Evolutionary conservation across 345 rosid genomes (phyloP), one percentile per base, ranked within the genome.

Genomic region (Erodium maritimum): DNA sequence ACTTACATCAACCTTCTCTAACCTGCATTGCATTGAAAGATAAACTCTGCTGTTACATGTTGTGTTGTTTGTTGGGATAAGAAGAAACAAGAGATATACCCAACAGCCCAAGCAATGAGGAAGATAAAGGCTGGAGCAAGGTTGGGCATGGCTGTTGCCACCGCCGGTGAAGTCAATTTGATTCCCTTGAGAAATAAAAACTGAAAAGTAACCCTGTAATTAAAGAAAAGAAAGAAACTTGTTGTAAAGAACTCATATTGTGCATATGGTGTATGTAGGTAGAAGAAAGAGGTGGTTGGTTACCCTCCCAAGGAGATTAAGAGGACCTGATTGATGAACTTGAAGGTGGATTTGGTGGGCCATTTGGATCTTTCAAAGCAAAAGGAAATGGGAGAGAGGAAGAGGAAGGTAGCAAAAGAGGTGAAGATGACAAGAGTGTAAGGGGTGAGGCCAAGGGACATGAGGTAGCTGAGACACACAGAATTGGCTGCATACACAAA

Each of bases 281-380:
- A 3, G 8, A 29, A 8, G 34, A 29, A 3, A 8, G 8, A 3
- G 34, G 11, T 12, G 4, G 19, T 53, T 42, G 29, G 73, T 62
- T 80, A 90, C 99, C 99, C 96, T 69, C 75, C 79, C 64, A 87
- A 76, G 67, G 97, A 68, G 68, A 90, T 80, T 55, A 85, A 67
- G 74, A 85, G 67, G 48, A 93, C 71, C 74, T 83, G 94, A 67
- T 75, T 63, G 23, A 71, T 51, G 69, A 90, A 76, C 75, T 79
- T 87, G 69, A 69, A 50, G 59, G 67, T 73, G 33, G 80, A 57
- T 60, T 67, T 71, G 58, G 68, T 64, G 0, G 99, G 97, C 97
- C 96, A 87, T 67, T 72, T 70, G 5, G 16, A 83, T 91, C 95
- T 84, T 81, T 90, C 99, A 56, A 90, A 84, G 64, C 57, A 65